A percentile compares a stretch with the other conserved stretches of the same genome.
phyloP scores from a whole-genome alignment of 2,329 filamentous ascomycete genomes.

The Monilinia aucupariae region DNA sequence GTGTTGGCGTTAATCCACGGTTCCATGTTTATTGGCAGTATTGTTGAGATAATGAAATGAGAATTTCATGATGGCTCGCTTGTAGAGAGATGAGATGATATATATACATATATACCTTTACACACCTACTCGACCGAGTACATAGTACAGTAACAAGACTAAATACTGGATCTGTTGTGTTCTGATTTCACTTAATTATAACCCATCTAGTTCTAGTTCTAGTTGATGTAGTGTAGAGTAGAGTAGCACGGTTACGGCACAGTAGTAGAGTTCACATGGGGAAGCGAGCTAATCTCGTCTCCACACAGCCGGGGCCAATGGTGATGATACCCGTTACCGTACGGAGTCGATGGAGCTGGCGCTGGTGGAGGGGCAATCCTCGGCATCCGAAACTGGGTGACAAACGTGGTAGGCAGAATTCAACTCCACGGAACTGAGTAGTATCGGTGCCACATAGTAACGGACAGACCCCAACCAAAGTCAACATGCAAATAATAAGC shows the following conservation, averaged over 20 bases:
- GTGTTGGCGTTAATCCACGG: constrained; percentile 9
- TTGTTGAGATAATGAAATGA: neutral
- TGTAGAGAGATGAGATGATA: neutral
- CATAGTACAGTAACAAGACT: neutral
- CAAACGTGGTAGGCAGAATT: neutral
- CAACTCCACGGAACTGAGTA: neutral
- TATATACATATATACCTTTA: neutral
- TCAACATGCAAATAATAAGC: neutral
- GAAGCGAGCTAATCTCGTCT: neutral
- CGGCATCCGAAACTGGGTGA: constrained; percentile 3
- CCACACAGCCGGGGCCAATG: neutral
- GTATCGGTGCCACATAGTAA: no score
- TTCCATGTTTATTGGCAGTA: neutral
- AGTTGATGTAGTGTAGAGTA: no score
- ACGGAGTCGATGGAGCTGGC: no score
- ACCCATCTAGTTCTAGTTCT: neutral
- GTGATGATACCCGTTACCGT: neutral
- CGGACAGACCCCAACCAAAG: neutral
- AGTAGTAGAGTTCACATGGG: neutral
- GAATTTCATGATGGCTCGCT: neutral
- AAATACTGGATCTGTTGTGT: no score
- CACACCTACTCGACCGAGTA: neutral
- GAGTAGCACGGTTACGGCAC: no score
- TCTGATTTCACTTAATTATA: neutral
- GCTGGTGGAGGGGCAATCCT: neutral